phyloP scores from a whole-genome alignment of 768 basidiomycete genomes.

The Ramaria sp. region DNA sequence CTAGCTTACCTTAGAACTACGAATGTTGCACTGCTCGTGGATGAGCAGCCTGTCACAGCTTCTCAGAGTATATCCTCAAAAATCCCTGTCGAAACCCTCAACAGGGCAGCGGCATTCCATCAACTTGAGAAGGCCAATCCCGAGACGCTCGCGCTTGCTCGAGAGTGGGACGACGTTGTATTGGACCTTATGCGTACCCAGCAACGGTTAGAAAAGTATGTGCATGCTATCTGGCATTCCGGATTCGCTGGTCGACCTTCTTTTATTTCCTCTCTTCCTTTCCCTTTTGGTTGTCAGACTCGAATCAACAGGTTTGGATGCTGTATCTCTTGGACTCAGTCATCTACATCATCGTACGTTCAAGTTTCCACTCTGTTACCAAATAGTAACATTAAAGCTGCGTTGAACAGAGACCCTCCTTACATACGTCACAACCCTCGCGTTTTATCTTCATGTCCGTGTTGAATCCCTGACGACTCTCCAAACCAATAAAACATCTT shows the following conservation, averaged over 20 bases:
- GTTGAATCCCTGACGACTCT: constrained; percentile 55
- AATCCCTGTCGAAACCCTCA: constrained; percentile 33
- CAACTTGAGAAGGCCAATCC: constrained; percentile 68
- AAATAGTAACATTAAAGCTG: neutral
- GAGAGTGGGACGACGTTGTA: constrained; percentile 74
- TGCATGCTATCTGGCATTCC: neutral
- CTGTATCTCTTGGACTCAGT: constrained; percentile 56
- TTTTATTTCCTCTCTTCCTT: no score
- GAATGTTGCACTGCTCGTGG: neutral
- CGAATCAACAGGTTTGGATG: constrained; percentile 35
- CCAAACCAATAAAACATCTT: constrained; percentile 16
- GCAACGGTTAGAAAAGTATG: constrained; percentile 46
- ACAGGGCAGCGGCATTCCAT: constrained; percentile 49
- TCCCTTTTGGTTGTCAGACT: no score
- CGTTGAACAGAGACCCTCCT: constrained; percentile 63
- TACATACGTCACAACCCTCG: constrained; percentile 82
- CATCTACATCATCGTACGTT: constrained; percentile 84
- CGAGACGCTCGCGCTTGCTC: constrained; percentile 68
- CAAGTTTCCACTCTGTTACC: neutral
- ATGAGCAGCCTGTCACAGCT: neutral
- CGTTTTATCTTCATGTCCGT: constrained; percentile 88
- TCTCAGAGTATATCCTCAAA: constrained; percentile 16
- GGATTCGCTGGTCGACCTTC: neutral
- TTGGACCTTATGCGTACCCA: constrained; percentile 40
- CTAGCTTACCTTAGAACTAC: neutral